Percentiles rank a stretch among this genome's conserved stretches.
phyloP scores from a whole-genome alignment of 2,329 filamentous ascomycete species.

The Xylaria sp. region DNA sequence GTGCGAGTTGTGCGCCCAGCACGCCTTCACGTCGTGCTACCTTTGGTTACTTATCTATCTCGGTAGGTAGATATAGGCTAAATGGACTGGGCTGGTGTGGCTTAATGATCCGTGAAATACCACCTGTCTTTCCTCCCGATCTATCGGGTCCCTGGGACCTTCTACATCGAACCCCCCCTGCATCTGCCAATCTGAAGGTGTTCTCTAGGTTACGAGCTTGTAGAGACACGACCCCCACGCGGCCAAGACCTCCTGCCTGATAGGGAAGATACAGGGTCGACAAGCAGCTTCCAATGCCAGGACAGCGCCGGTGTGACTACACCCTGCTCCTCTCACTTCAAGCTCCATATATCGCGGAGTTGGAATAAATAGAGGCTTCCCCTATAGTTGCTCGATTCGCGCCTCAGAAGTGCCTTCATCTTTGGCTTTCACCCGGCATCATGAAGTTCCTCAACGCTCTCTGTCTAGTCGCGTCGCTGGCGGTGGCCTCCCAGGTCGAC shows the following conservation, averaged over 20 bases:
- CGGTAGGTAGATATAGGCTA: constrained; percentile 22
- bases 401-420: neutral
- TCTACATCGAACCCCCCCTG: constrained; percentile 17
- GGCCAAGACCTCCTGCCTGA: constrained; percentile 22
- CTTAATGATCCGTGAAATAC: constrained; percentile 6
- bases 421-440: constrained; percentile 4
- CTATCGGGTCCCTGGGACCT: constrained; percentile 17
- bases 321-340: constrained; percentile 2
- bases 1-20: neutral
- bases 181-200: constrained; percentile 21
- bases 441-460: constrained; percentile 25
- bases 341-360: neutral
- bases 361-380: constrained; percentile 14
- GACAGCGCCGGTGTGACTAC: constrained; percentile 1
- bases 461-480: constrained; percentile 16
- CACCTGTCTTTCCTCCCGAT: neutral
- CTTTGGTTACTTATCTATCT: neutral
- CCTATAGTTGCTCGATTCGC: neutral
- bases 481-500: constrained; percentile 22
- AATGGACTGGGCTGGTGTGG: constrained; percentile 15
- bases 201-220: constrained; percentile 15
- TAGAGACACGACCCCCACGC: neutral
- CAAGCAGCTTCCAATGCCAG: constrained; percentile 4
- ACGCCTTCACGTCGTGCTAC: neutral
- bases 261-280: constrained; percentile 18